These are phyloP conservation scores for Dictyostelium purpureum DNA, from an alignment of 78 protist genomes.

Conservation along the genomic window DNA sequence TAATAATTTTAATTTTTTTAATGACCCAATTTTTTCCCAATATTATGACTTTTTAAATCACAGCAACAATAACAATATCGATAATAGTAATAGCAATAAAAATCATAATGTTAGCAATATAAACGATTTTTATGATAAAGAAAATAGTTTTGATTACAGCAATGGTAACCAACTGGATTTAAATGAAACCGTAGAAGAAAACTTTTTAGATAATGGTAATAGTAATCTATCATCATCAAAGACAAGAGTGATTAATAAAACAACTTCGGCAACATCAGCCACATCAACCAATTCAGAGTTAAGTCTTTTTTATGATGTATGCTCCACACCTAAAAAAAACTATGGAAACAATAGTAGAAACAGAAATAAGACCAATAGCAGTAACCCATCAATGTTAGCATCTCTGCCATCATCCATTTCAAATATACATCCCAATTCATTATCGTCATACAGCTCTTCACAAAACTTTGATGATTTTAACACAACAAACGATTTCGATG, in stretches of 20 bases:
- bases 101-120: no score
- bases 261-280: not conserved
- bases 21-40: constrained; percentile 21
- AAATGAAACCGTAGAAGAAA: not conserved
- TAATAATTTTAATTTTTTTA: not conserved
- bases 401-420: constrained; percentile 4
- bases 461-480: not conserved
- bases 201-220: not conserved
- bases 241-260: no score
- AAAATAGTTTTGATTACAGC: not conserved
- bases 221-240: not conserved
- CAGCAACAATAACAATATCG: not conserved
- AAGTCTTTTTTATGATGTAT: not conserved
- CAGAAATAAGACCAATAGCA: not conserved
- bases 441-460: not conserved
- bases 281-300: not conserved
- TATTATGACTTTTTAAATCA: not conserved
- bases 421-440: not conserved
- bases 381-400: not conserved
- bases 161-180: not conserved
- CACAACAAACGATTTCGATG: not conserved
- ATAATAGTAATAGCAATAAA: not conserved
- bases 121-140: not conserved
- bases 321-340: constrained; percentile 4
- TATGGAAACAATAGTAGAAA: not conserved